Evolutionary conservation across 805 yeast species (phyloP).

Genomic region (Candida incommunis): DNA sequence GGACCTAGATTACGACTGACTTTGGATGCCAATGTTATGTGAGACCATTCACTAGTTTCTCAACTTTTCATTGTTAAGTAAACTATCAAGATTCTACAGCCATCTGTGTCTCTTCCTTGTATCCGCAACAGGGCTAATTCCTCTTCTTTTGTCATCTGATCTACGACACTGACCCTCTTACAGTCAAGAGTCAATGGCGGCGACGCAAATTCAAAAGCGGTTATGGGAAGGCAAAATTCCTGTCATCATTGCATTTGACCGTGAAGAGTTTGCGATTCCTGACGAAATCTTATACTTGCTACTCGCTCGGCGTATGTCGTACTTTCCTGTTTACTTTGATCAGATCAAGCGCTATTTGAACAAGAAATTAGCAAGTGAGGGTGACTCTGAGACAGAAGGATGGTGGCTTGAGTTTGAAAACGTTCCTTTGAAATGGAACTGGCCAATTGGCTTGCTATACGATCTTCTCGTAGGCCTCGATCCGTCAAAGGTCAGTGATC

Average conservation of each 20-base stretch:
- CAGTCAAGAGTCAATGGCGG: neutral
- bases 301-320: constrained; percentile 11
- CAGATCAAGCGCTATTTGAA: constrained; percentile 11
- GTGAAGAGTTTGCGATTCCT: constrained; percentile 9
- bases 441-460: constrained; percentile 13
- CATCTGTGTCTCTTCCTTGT: too few relatives aligned
- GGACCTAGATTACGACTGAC: too few relatives aligned
- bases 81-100: too few relatives aligned
- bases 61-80: too few relatives aligned
- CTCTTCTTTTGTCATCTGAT: too few relatives aligned
- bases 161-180: too few relatives aligned
- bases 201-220: neutral
- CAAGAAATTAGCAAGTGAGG: neutral
- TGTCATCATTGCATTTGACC: constrained; percentile 12
- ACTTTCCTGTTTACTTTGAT: constrained; percentile 15
- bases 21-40: too few relatives aligned
- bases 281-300: constrained; percentile 8
- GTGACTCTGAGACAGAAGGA: constrained; percentile 1
- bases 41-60: too few relatives aligned
- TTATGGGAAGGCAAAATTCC: constrained; percentile 19
- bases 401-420: constrained; percentile 10
- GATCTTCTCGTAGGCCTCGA: constrained; percentile 5
- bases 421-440: constrained; percentile 7
- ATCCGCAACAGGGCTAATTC: too few relatives aligned
- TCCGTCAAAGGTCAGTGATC: neutral